Percentiles rank a stretch among this genome's conserved stretches.
Conservation (phyloP, 139 green algal species). For the Chlorella sp. region DNA sequence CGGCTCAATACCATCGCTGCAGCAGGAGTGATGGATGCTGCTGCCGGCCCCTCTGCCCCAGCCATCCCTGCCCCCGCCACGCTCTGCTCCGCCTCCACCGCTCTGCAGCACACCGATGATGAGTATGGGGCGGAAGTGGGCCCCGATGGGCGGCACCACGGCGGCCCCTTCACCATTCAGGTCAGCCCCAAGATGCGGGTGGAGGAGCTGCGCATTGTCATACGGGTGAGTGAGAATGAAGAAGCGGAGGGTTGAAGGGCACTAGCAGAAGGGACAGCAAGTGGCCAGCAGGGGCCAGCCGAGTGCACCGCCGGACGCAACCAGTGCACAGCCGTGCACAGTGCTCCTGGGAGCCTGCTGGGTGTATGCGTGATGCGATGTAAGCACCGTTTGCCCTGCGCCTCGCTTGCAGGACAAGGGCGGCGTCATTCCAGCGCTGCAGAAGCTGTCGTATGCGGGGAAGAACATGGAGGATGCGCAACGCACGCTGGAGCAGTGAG, state of each 20-base stretch:
- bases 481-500: slow-evolving; percentile 89
- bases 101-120: slow-evolving; percentile 68
- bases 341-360: no score
- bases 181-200: slow-evolving; percentile 80
- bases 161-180: slow-evolving; percentile 83
- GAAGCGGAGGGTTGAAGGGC: no score
- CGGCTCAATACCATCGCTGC: not conserved
- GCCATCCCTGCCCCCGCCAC: not conserved
- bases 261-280: no score
- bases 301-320: no score
- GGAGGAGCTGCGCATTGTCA: slow-evolving; percentile 80
- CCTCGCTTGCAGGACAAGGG: slow-evolving; percentile 62
- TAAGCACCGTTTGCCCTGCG: no score
- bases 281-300: no score
- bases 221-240: slow-evolving; percentile 60
- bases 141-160: slow-evolving; percentile 64
- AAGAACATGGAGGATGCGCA: slow-evolving; percentile 89
- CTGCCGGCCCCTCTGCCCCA: no score
- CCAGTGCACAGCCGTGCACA: no score
- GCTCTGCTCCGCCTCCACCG: not conserved
- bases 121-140: slow-evolving; percentile 83
- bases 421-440: slow-evolving; percentile 85
- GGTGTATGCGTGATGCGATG: no score
- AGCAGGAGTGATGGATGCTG: not conserved
- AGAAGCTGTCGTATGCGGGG: slow-evolving; percentile 79